These are phyloP conservation scores for Saprolegnia diclina DNA, from an alignment of 352 stramenopile genomes.

Conservation along the genomic window DNA sequence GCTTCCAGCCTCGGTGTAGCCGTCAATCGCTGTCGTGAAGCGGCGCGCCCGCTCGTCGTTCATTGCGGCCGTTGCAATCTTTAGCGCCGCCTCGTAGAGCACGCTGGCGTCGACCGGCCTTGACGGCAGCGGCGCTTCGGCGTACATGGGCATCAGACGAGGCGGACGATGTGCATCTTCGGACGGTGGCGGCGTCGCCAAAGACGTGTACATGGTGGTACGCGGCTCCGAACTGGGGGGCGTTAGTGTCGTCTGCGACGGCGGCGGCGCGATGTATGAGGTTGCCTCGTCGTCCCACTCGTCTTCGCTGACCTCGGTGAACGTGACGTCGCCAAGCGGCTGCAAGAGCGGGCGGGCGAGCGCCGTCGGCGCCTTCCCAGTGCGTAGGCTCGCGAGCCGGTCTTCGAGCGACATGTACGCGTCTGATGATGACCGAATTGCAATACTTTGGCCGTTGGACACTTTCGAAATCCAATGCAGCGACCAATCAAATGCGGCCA, in stretches of 20 bases:
- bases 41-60: slow-evolving; percentile 56
- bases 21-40: slow-evolving; percentile 58
- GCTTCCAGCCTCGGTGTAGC: slow-evolving; percentile 63
- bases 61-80: slow-evolving; percentile 60
- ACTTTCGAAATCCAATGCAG: slow-evolving; percentile 19
- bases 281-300: slow-evolving; percentile 25
- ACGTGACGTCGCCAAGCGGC: slow-evolving; percentile 4
- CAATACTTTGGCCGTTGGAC: neutral
- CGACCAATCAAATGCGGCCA: slow-evolving; percentile 8
- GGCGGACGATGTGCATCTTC: neutral
- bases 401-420: slow-evolving; percentile 24
- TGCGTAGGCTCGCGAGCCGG: slow-evolving; percentile 18
- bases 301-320: slow-evolving; percentile 24
- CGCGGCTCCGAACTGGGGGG: neutral
- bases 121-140: neutral
- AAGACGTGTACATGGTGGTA: neutral
- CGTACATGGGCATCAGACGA: too few relatives aligned
- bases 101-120: neutral
- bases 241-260: neutral
- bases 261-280: neutral
- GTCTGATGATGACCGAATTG: neutral
- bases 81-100: slow-evolving; percentile 52
- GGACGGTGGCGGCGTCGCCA: neutral
- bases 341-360: neutral
- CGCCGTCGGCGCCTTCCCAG: neutral